Conservation (phyloP, 2,329 filamentous ascomycete genomes). For the Colletotrichum chlorophyti region DNA sequence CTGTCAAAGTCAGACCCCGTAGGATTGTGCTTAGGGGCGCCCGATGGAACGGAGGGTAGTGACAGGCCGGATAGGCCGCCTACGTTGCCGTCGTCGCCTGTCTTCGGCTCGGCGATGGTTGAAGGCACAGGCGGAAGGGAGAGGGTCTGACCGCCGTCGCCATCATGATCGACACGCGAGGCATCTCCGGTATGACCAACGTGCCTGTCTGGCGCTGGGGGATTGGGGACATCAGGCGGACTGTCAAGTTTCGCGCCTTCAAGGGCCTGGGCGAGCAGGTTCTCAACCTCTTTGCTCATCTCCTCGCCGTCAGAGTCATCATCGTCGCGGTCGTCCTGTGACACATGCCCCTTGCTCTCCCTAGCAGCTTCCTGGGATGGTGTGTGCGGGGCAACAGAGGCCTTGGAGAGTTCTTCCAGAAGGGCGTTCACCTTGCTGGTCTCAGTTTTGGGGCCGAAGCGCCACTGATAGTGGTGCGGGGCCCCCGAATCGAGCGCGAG, state of each 20-base stretch:
- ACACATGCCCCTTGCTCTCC: neutral
- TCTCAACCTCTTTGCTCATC: conserved; percentile 52
- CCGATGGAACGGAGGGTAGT: conserved; percentile 55
- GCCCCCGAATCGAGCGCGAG: conserved; percentile 35
- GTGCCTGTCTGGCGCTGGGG: neutral
- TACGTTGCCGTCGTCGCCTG: neutral
- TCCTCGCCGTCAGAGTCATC: conserved; percentile 59
- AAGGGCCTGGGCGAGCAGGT: conserved; percentile 51
- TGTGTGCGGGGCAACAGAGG: conserved; percentile 3
- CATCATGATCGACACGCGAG: conserved; percentile 15
- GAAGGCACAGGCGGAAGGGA: conserved; percentile 49
- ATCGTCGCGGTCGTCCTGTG: conserved; percentile 32
- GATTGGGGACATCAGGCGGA: neutral
- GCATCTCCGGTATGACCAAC: neutral
- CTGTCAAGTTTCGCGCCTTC: conserved; percentile 51
- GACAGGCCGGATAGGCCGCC: conserved; percentile 37
- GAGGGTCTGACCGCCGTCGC: conserved; percentile 28
- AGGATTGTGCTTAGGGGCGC: conserved; percentile 44
- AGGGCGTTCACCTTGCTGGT: conserved; percentile 40
- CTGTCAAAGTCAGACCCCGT: conserved; percentile 45
- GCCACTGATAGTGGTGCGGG: conserved; percentile 39
- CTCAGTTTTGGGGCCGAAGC: conserved; percentile 36
- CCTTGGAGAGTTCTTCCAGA: conserved; percentile 42
- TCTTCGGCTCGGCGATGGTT: conserved; percentile 37
- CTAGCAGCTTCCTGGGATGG: neutral